Evolutionary conservation across 441 rosid species (phyloP).

Genomic region (Populus hybrid): DNA sequence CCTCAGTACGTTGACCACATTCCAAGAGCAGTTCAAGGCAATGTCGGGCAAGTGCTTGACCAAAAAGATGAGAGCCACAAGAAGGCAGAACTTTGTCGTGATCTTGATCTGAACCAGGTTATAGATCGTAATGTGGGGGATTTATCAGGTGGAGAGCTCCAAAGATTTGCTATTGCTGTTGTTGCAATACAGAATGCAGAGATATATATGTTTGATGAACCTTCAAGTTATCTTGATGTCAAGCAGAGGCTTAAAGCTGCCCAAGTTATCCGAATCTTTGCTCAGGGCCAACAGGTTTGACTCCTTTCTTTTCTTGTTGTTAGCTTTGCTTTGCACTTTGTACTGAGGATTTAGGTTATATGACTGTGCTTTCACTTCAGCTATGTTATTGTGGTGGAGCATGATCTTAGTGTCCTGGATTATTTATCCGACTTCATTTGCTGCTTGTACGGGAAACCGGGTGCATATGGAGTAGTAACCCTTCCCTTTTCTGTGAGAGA

Average conservation of each 20-base stretch:
- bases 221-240: slow-evolving; percentile 97
- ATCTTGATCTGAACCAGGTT: slow-evolving; percentile 89
- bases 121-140: slow-evolving; percentile 86
- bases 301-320: slow-evolving; percentile 8
- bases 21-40: slow-evolving; percentile 87
- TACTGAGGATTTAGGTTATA: slow-evolving; percentile 6
- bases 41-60: slow-evolving; percentile 94
- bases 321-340: not conserved
- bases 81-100: slow-evolving; percentile 70
- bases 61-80: slow-evolving; percentile 73
- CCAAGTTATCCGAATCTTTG: slow-evolving; percentile 81
- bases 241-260: slow-evolving; percentile 98
- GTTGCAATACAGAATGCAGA: slow-evolving; percentile 93
- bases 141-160: slow-evolving; percentile 98
- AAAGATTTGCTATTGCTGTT: slow-evolving; percentile 96
- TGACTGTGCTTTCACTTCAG: slow-evolving; percentile 36
- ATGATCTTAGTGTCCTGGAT: slow-evolving; percentile 94
- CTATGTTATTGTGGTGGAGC: slow-evolving; percentile 97
- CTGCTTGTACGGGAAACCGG: slow-evolving; percentile 93
- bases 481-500: slow-evolving; percentile 96
- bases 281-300: slow-evolving; percentile 80
- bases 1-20: slow-evolving; percentile 98
- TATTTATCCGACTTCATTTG: slow-evolving; percentile 94
- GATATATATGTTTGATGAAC: slow-evolving; percentile 98
- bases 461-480: slow-evolving; percentile 97